Conservation (phyloP, 768 basidiomycete genomes). For the Lentinula raphanica region DNA sequence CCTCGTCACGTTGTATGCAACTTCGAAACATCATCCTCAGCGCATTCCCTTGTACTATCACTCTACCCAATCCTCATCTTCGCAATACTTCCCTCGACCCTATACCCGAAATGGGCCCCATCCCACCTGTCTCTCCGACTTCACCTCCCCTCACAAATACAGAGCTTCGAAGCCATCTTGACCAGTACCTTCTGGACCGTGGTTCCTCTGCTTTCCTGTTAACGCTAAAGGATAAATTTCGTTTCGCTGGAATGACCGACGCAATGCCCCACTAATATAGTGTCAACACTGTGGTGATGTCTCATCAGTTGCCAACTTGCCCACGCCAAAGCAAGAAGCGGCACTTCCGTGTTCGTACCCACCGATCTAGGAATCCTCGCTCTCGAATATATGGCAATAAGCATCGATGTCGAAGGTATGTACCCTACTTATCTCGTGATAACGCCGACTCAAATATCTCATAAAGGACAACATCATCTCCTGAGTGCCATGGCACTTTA, state of each 20-base stretch:
- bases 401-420: conserved; percentile 89
- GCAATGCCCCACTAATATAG: conserved; percentile 66
- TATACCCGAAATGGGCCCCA: conserved; percentile 86
- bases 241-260: conserved; percentile 41
- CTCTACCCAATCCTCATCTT: conserved; percentile 84
- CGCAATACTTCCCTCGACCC: conserved; percentile 68
- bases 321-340: conserved; percentile 81
- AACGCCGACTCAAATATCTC: background rate
- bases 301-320: conserved; percentile 85
- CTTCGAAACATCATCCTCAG: conserved; percentile 94
- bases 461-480: conserved; percentile 88
- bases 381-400: conserved; percentile 75
- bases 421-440: background rate
- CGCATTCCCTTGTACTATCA: conserved; percentile 81
- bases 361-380: conserved; percentile 82
- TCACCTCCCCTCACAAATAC: conserved; percentile 76
- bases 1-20: conserved; percentile 89
- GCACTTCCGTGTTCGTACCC: conserved; percentile 73
- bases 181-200: conserved; percentile 79
- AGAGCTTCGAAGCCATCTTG: conserved; percentile 74
- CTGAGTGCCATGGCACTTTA: conserved; percentile 91
- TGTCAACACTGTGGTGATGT: conserved; percentile 90
- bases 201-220: conserved; percentile 66
- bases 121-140: conserved; percentile 88
- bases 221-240: conserved; percentile 77